Conservation (phyloP, 192 early-diverging fungal genomes). For the Linnemannia schmuckeri region DNA sequence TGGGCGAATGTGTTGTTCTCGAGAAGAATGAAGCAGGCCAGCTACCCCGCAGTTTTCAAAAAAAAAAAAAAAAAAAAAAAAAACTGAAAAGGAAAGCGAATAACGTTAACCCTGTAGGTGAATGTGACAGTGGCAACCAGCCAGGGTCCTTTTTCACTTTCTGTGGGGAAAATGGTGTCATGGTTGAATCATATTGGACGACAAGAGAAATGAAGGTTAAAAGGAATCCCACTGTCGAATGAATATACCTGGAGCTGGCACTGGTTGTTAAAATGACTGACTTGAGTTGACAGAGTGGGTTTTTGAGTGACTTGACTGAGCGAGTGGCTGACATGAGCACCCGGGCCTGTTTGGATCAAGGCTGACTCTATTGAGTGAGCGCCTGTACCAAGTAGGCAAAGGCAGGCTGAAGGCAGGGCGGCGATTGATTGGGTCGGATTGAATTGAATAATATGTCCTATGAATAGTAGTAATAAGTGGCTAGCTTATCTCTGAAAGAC, state of each 20-base stretch:
- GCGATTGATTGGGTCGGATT: not conserved
- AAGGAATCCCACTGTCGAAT: not conserved
- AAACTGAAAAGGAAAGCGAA: not conserved
- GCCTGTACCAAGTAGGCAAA: not conserved
- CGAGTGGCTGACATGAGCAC: not conserved
- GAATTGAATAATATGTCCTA: not conserved
- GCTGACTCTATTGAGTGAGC: not conserved
- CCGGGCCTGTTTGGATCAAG: not conserved
- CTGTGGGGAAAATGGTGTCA: constrained; percentile 5
- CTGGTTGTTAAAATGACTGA: not conserved
- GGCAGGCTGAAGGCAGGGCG: not conserved
- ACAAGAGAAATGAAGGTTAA: not conserved
- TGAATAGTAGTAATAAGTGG: not conserved
- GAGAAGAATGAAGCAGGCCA: not conserved
- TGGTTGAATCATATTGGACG: not conserved
- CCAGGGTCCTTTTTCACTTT: not conserved
- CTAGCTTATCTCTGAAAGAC: not conserved
- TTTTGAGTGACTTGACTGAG: not conserved
- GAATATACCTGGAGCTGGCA: not conserved
- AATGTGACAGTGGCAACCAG: not conserved
- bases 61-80: not conserved
- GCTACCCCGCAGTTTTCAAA: not conserved
- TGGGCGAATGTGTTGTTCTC: not conserved
- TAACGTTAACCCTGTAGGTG: not conserved
- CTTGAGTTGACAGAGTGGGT: not conserved